Evolutionary conservation across 805 yeast genomes (phyloP).

Genomic region (Candida sakaeoensis): DNA sequence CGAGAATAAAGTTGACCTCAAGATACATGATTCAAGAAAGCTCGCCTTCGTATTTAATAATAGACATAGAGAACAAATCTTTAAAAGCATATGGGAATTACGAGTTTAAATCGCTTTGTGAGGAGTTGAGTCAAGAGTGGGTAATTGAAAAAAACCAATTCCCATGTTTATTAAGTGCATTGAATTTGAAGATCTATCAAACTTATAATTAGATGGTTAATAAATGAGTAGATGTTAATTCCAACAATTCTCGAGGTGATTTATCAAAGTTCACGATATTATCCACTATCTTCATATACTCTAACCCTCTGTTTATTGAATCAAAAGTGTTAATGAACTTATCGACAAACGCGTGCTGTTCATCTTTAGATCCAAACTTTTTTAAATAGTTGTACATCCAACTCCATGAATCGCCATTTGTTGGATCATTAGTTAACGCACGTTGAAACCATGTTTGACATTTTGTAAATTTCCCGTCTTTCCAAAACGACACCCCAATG

Average conservation of each 20-base stretch:
- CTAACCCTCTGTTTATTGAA: constrained; percentile 59
- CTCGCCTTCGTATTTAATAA: constrained; percentile 45
- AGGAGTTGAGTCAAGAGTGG: constrained; percentile 62
- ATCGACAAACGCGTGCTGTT: constrained; percentile 29
- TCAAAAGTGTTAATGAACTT: constrained; percentile 32
- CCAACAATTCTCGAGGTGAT: constrained; percentile 37
- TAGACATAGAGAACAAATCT: constrained; percentile 54
- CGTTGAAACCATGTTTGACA: constrained; percentile 74
- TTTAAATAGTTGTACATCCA: constrained; percentile 51
- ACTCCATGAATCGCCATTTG: constrained; percentile 73
- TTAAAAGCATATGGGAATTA: constrained; percentile 48
- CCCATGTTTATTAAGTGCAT: constrained; percentile 74
- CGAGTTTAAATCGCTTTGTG: constrained; percentile 36
- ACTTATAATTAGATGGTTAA: constrained; percentile 15
- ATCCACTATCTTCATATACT: constrained; percentile 56
- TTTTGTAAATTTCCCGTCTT: constrained; percentile 56
- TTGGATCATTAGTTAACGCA: constrained; percentile 50
- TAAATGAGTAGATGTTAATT: constrained; percentile 21
- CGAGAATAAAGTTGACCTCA: constrained; percentile 52
- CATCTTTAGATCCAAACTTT: constrained; percentile 37
- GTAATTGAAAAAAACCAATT: constrained; percentile 63
- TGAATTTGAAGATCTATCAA: constrained; percentile 65
- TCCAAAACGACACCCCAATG: constrained; percentile 68
- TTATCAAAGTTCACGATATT: constrained; percentile 43
- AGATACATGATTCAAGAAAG: constrained; percentile 31